Evolutionary conservation across 768 basidiomycete species (phyloP), one percentile per base, ranked within the genome.

Genomic region (Xerocomellus amylosporus): DNA sequence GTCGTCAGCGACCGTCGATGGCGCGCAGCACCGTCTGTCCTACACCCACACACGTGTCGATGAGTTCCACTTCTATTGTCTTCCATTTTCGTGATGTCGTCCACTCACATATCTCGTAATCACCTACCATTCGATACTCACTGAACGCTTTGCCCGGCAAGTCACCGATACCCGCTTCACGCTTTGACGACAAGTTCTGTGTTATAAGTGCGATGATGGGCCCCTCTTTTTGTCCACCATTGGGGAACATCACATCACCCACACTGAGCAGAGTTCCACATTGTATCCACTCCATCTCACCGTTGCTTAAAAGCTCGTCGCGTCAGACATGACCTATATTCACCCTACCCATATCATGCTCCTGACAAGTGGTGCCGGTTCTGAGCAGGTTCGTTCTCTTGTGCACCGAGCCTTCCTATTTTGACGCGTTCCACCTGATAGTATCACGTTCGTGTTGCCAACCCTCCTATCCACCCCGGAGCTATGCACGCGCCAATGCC

Each of bases 381-480:
- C 55, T n/a, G 22, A 53, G 4, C 57, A 42, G 45, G 61, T 62
- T 24, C 31, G 41, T 22, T 15, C 8, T 6, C 22, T 20, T 15
- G 12, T 36, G 19, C 28, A 7, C 10, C 2, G 2, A 8, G 30
- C 5, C 2, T 24, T 9, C 38, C 33, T 5, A 9, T 49, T 1
- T 28, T 49, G 26, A 63, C 51, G 28, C 26, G 37, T 30, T 26
- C 4, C 17, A n/a, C 9, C 24, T 12, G 10, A 53, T 34, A 69
- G 69, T 49, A 62, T 28, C 60, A 64, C 5, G 4, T 26, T 5
- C 38, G 42, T 6, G 17, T 33, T 2, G 20, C 47, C 1, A 65
- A 66, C 36, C 62, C 60, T 6, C 58, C 68, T 7, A 5, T 12
- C 17, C 68, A 70, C 19, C 68, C 68, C 0, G 52, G 53, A 17